A percentile compares a stretch with the other conserved stretches of the same genome.
Evolutionary conservation across 2,329 filamentous ascomycete species (phyloP).

Genomic region (Tolypocladium ovalisporum): DNA sequence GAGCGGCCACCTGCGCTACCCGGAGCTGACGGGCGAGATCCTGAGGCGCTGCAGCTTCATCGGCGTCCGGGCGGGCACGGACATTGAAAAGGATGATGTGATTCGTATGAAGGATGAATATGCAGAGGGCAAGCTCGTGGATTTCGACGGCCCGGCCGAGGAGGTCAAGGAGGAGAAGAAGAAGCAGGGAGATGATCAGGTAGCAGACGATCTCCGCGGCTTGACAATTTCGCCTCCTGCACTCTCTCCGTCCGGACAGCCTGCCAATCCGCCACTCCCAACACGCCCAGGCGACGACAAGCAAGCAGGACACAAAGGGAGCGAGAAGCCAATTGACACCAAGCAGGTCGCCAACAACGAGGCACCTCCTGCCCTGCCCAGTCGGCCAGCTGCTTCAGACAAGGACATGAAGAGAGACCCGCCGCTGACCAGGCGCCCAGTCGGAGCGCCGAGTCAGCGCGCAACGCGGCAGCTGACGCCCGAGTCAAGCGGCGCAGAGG

Average conservation of each 20-base stretch:
- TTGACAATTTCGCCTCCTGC: constrained; percentile 16
- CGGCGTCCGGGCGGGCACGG: constrained; percentile 29
- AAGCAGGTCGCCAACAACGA: neutral
- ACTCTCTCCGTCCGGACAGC: constrained; percentile 2
- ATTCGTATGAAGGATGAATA: constrained; percentile 32
- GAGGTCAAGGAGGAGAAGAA: neutral
- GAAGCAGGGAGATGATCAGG: neutral
- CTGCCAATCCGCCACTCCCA: constrained; percentile 7
- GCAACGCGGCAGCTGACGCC: constrained; percentile 13
- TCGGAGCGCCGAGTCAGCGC: neutral
- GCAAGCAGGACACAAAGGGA: neutral
- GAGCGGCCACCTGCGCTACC: constrained; percentile 41
- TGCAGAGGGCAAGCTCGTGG: constrained; percentile 17
- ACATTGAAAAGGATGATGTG: constrained; percentile 41
- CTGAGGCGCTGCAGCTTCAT: constrained; percentile 40
- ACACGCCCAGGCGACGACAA: constrained; percentile 7
- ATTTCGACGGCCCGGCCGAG: constrained; percentile 11
- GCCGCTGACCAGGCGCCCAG: neutral
- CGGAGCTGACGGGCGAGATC: constrained; percentile 38
- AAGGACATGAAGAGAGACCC: neutral
- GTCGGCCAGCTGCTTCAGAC: neutral
- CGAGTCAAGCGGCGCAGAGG: constrained; percentile 16
- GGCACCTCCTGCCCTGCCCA: neutral
- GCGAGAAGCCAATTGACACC: neutral
- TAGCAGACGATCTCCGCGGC: constrained; percentile 15